Evolutionary conservation across 129 eudicot genomes (phyloP).

Genomic region (Flaveria trinervia): DNA sequence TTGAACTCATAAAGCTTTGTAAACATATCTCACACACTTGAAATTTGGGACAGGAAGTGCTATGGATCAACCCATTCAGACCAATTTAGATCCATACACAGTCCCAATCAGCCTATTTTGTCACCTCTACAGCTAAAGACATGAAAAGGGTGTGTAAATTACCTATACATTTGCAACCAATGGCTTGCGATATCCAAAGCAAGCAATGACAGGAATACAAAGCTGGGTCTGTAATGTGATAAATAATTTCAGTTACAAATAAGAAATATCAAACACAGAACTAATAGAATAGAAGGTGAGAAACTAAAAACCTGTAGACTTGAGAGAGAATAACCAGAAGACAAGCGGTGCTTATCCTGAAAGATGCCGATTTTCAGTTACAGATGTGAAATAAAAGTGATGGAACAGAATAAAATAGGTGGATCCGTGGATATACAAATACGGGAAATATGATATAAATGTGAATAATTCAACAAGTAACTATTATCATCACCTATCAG

Average conservation of each 20-base stretch:
- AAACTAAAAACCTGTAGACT: slow-evolving; percentile 64
- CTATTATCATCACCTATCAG: slow-evolving; percentile 62
- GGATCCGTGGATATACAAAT: not conserved
- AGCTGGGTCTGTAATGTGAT: slow-evolving; percentile 72
- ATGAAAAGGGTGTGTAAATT: slow-evolving; percentile 11
- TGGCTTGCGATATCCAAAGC: slow-evolving; percentile 96
- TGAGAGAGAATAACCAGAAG: slow-evolving; percentile 89
- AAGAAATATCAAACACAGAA: not conserved
- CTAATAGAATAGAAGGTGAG: not conserved
- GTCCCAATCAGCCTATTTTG: not conserved
- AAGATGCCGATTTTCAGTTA: slow-evolving; percentile 27
- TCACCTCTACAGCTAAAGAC: not conserved
- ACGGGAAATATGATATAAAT: slow-evolving; percentile 4
- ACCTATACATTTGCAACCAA: slow-evolving; percentile 99
- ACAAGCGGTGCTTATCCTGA: slow-evolving; percentile 97
- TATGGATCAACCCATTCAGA: not conserved
- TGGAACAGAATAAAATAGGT: slow-evolving; percentile 6
- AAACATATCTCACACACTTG: not conserved
- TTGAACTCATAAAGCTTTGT: slow-evolving; percentile 2
- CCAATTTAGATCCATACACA: not conserved
- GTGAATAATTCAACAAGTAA: not conserved
- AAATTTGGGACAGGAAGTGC: not conserved
- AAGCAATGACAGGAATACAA: slow-evolving; percentile 84
- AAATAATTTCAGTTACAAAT: not conserved
- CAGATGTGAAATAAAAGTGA: slow-evolving; percentile 9